phyloP scores from a whole-genome alignment of 371 early-diverging fungal species.

The Nematocida major region DNA sequence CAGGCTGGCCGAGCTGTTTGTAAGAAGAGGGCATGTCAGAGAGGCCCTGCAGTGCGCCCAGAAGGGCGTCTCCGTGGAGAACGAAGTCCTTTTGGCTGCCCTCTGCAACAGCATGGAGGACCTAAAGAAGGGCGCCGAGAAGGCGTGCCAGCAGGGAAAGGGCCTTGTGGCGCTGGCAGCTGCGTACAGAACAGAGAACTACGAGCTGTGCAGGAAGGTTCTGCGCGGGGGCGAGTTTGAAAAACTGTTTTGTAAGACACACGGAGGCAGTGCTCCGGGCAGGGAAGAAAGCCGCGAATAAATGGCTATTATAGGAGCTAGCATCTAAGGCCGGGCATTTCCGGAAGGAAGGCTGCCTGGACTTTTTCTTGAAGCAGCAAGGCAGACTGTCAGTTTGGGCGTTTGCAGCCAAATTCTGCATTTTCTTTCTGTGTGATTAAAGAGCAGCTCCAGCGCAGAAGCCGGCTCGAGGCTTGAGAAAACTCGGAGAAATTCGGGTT shows the following conservation, averaged over 20 bases:
- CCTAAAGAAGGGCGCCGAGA: slow-evolving; percentile 28
- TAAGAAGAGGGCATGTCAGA: slow-evolving; percentile 12
- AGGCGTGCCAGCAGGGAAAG: slow-evolving; percentile 45
- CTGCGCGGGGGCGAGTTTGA: slow-evolving; percentile 51
- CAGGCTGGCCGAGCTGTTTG: slow-evolving; percentile 45
- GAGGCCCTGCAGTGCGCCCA: slow-evolving; percentile 56
- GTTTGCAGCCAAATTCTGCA: too few relatives aligned
- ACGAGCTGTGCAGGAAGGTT: slow-evolving; percentile 43
- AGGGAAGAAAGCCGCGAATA: neutral
- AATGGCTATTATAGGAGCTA: too few relatives aligned
- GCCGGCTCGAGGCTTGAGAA: too few relatives aligned
- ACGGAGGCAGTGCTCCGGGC: neutral
- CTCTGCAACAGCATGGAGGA: slow-evolving; percentile 47
- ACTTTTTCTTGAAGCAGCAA: too few relatives aligned
- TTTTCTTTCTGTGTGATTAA: too few relatives aligned
- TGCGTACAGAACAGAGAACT: slow-evolving; percentile 41
- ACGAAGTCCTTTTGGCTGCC: slow-evolving; percentile 49
- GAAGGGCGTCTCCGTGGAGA: slow-evolving; percentile 35
- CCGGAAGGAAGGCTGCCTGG: too few relatives aligned
- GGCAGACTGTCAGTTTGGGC: too few relatives aligned
- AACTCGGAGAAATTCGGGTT: too few relatives aligned
- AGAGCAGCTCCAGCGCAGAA: too few relatives aligned
- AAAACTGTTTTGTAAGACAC: slow-evolving; percentile 46
- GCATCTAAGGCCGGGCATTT: too few relatives aligned
- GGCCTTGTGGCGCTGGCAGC: slow-evolving; percentile 53